Conservation (phyloP, 2,329 filamentous ascomycete genomes). For the Beauveria asiatica region DNA sequence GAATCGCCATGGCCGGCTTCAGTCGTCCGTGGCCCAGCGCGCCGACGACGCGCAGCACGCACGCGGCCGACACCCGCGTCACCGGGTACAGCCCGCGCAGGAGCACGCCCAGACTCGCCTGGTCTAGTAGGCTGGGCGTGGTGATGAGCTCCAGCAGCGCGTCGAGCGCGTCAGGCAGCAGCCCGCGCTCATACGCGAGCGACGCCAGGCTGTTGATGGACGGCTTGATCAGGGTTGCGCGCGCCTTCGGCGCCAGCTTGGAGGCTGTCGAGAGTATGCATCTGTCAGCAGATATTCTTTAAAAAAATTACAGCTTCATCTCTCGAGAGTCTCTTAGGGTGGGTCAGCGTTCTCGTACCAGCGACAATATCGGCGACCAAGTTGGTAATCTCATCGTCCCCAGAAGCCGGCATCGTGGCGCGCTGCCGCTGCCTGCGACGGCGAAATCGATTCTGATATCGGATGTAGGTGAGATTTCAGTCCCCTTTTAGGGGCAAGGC, state of each 20-base stretch:
- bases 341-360: constrained; percentile 4
- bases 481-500: background rate
- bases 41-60: constrained; percentile 59
- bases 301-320: no score
- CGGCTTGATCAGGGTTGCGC: constrained; percentile 52
- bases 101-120: constrained; percentile 60
- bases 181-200: constrained; percentile 58
- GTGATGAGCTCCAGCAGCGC: constrained; percentile 60
- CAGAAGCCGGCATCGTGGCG: constrained; percentile 15
- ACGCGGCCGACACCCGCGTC: constrained; percentile 49
- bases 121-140: constrained; percentile 61
- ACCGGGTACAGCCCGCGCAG: constrained; percentile 69
- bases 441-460: background rate
- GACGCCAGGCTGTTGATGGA: constrained; percentile 55
- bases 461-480: background rate
- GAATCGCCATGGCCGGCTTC: constrained; percentile 64
- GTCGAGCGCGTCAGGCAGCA: constrained; percentile 51
- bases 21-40: constrained; percentile 68
- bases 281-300: background rate
- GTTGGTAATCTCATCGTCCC: constrained; percentile 25
- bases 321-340: background rate
- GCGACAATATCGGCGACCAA: constrained; percentile 30
- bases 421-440: background rate
- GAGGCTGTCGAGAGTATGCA: constrained; percentile 37
- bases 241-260: constrained; percentile 56